Base-by-base conservation (phyloP, 2,329 filamentous ascomycete genomes). In the Thelonectria blattea region DNA sequence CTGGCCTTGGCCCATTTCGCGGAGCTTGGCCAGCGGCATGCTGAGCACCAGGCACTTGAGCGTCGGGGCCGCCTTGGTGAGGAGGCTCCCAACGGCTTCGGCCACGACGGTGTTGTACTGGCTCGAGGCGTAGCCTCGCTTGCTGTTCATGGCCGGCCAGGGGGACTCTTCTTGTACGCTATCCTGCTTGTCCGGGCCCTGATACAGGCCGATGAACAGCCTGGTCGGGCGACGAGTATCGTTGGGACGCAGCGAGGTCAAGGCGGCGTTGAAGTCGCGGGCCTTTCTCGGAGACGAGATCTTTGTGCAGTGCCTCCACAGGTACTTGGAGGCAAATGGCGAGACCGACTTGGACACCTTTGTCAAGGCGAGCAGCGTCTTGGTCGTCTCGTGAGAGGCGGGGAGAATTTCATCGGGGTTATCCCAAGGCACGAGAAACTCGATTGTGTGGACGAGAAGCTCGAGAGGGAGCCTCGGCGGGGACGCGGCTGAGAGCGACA, bases 351-450 rank as follows among this genome's bases (percentile, higher is more conserved):
- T 39, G 15, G 51, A 59, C n/a, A 47, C 41, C 20, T 41, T 46
- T 18, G 57, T 55, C 46, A 59, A 43, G 46, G 51, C 57, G 17
- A 59, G 39, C 7, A 59, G 57, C n/a, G 39, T 55, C 41, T 55
- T 50, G n/a, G 57, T 55, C 18, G 46, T 48, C 27, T 49, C 37
- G 32, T 59, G 57, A 18, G 51, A 59, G 9, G 51, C 39, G 12
- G 57, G 46, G 20, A 59, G 57, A 11, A 55, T 59, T 32, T 53
- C 47, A 51, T 59, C 18, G 39, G 52, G 46, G 46, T 55, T 51
- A 51, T 30, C 27, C 27, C 46, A 46, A 39, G 57, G 57, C 22
- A 54, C 27, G 42, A 59, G 42, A n/a, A 17, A 32, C 14, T 55
- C 57, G 32, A 54, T 37, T 12, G 55, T 41, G 46, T 55, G 51